phyloP scores from a whole-genome alignment of 2,329 filamentous ascomycete species.

The Exserohilum turcica region DNA sequence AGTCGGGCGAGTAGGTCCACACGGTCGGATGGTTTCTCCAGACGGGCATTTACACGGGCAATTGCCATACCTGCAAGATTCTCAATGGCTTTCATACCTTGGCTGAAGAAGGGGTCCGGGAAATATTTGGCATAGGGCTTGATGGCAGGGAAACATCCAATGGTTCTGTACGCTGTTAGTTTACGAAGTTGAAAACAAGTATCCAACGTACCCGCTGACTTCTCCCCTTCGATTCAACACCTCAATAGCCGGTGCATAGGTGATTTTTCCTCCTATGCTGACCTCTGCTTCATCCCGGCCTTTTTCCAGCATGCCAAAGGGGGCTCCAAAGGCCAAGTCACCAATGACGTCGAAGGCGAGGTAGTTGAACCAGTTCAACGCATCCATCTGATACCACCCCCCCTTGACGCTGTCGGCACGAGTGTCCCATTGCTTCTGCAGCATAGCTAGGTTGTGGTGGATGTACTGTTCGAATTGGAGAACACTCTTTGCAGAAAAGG shows the following conservation, averaged over 20 bases:
- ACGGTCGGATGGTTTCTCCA: conserved; percentile 66
- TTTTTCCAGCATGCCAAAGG: conserved; percentile 81
- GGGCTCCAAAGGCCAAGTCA: conserved; percentile 72
- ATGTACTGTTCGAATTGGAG: conserved; percentile 90
- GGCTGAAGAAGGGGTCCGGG: conserved; percentile 78
- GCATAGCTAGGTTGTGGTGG: conserved; percentile 74
- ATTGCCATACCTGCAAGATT: conserved; percentile 87
- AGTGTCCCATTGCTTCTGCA: conserved; percentile 74
- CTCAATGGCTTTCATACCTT: conserved; percentile 75
- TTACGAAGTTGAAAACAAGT: neutral
- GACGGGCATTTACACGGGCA: conserved; percentile 74
- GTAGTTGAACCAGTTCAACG: conserved; percentile 80
- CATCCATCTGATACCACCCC: conserved; percentile 69
- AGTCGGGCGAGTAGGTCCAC: conserved; percentile 81
- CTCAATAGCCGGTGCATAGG: conserved; percentile 79
- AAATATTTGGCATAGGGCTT: conserved; percentile 82
- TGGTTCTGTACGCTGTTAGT: conserved; percentile 53
- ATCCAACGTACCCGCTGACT: conserved; percentile 66
- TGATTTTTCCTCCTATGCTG: conserved; percentile 64
- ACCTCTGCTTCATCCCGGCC: conserved; percentile 80
- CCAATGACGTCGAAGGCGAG: conserved; percentile 60
- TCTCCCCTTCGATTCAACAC: conserved; percentile 88
- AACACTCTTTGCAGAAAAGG: conserved; percentile 81
- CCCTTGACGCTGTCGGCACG: conserved; percentile 58
- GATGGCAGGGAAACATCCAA: conserved; percentile 74